phyloP scores from a whole-genome alignment of 352 stramenopile genomes.

The Phytophthora tubulina region DNA sequence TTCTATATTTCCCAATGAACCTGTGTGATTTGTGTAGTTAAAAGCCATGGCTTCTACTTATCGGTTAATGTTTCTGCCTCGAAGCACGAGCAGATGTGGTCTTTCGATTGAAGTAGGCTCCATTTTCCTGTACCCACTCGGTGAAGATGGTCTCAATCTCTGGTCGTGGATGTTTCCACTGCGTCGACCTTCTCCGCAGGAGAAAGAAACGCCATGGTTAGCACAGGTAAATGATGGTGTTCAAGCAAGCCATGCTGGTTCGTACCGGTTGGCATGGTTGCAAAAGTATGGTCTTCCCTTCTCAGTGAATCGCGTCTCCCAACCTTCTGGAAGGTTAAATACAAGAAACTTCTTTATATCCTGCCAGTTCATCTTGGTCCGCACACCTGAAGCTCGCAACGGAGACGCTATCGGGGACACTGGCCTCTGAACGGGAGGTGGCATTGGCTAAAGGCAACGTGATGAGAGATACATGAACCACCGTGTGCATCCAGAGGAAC shows the following conservation, averaged over 20 bases:
- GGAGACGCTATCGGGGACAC: conserved; percentile 42
- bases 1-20: conserved; percentile 30
- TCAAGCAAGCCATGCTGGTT: background rate
- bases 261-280: conserved; percentile 76
- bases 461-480: background rate
- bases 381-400: conserved; percentile 19
- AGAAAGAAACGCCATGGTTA: background rate
- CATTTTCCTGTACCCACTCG: conserved; percentile 83
- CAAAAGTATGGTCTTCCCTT: conserved; percentile 88
- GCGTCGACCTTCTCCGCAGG: conserved; percentile 62
- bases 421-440: conserved; percentile 20
- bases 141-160: conserved; percentile 81
- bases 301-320: conserved; percentile 85
- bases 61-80: conserved; percentile 19
- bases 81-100: conserved; percentile 24
- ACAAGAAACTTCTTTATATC: conserved; percentile 81
- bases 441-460: conserved; percentile 28
- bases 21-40: conserved; percentile 9
- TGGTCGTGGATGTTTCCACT: conserved; percentile 85
- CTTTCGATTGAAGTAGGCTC: conserved; percentile 53
- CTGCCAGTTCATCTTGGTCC: conserved; percentile 71
- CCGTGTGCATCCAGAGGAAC: too few species aligned
- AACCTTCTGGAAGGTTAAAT: conserved; percentile 77
- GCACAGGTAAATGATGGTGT: background rate
- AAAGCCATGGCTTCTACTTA: background rate